phyloP scores from a whole-genome alignment of 306 rosid species.

The Quillaja saponaria region DNA sequence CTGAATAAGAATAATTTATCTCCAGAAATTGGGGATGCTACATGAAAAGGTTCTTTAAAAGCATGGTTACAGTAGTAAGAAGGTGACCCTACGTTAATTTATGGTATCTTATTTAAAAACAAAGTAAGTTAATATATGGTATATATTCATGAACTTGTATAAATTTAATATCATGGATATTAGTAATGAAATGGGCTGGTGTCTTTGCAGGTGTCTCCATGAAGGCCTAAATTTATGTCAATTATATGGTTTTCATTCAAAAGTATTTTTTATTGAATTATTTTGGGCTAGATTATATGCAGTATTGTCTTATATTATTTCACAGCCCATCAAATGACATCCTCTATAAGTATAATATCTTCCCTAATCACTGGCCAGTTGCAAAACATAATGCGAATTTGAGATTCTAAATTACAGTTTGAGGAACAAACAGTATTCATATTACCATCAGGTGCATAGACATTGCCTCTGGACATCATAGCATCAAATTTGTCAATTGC shows the following conservation, averaged over 20 bases:
- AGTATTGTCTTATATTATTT: slow-evolving; percentile 8
- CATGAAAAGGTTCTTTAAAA: slow-evolving; percentile 1
- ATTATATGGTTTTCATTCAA: slow-evolving; percentile 7
- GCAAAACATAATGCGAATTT: too few relatives aligned
- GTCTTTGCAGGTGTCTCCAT: too few relatives aligned
- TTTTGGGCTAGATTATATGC: slow-evolving; percentile 13
- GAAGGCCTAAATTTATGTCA: slow-evolving; percentile 20
- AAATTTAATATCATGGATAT: too few relatives aligned
- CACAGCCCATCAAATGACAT: slow-evolving; percentile 4
- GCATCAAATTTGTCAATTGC: slow-evolving; percentile 97
- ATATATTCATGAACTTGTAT: too few relatives aligned
- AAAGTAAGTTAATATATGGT: too few relatives aligned
- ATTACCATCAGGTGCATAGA: slow-evolving; percentile 84
- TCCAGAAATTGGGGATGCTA: neutral
- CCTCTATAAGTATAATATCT: too few relatives aligned
- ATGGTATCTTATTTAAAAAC: too few relatives aligned
- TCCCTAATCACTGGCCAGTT: too few relatives aligned
- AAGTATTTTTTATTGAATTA: slow-evolving; percentile 19
- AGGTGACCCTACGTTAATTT: too few relatives aligned
- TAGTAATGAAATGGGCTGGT: too few relatives aligned
- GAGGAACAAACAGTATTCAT: slow-evolving; percentile 14
- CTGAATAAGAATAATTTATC: slow-evolving; percentile 5
- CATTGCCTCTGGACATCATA: slow-evolving; percentile 84
- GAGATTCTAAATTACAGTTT: neutral
- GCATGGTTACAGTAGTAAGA: too few relatives aligned